Evolutionary conservation across 2,329 filamentous ascomycete genomes (phyloP), one percentile per base, ranked within the genome.

Genomic region (Furcasterigmium sp.): DNA sequence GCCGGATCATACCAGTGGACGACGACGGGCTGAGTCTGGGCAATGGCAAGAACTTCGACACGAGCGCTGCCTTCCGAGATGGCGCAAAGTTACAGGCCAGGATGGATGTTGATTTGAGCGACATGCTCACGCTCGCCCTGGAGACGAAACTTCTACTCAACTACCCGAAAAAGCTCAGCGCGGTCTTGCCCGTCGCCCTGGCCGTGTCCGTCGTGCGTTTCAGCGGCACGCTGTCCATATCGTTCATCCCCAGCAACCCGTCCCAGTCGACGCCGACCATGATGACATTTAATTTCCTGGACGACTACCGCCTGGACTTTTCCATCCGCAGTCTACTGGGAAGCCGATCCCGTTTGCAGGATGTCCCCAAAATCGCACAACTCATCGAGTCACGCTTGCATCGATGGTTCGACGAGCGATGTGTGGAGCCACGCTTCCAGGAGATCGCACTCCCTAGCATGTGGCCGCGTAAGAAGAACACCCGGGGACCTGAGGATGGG

Each of bases 21-120:
- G 87, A 91, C 53, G 85, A 91, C 62, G 85, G 85, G 1, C 63
- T 83, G 28, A 73, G 68, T 36, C 68, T 84, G 28, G 74, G 68
- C 44, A 61, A 62, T 20, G 69, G 73, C 14, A 70, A 67, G 49
- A 70, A 67, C n/a, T 71, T 78, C 35, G 72, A 77, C 46, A 67
- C 72, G 4, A 70, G 69, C 41, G 72, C 67, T 38, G 75, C 75
- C 17, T 72, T 70, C 13, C 68, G 75, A 45, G 76, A 78, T 43
- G 88, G 89, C 18, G 85, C 85, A 1, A 77, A 91, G 30, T 72
- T 98, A 17, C 93, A 98, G 63, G 93, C 93, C 1, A 75, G 91
- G 46, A 95, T 98, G 87, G 93, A 98, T 63, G 91, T 98, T 28
- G 93, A 98, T 62, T 69, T 98, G 46, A 93, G 87, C 64, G 93